Conservation (phyloP, 2,329 filamentous ascomycete species). For the Aspergillus sp. region DNA sequence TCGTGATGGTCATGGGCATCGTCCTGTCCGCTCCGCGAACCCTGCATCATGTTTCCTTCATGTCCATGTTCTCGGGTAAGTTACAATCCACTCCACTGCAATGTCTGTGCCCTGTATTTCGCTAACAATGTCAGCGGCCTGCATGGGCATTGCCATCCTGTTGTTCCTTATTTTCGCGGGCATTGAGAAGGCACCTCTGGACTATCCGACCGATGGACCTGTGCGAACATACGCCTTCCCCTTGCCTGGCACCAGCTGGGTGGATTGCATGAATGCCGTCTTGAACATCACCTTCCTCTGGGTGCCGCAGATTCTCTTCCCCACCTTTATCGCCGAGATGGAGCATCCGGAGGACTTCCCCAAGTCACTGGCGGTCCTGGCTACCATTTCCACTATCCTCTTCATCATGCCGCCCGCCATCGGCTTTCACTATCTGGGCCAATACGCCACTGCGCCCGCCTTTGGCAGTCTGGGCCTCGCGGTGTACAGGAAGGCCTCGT, state of each 20-base stretch:
- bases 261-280: slow-evolving; percentile 53
- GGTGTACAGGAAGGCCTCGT: slow-evolving; percentile 52
- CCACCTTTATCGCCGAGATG: slow-evolving; percentile 56
- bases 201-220: slow-evolving; percentile 46
- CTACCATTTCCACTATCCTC: slow-evolving; percentile 48
- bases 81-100: neutral
- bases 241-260: slow-evolving; percentile 48
- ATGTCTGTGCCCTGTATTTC: no score
- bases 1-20: slow-evolving; percentile 50
- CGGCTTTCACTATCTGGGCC: slow-evolving; percentile 52
- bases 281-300: slow-evolving; percentile 54
- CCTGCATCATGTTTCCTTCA: slow-evolving; percentile 52
- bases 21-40: slow-evolving; percentile 50
- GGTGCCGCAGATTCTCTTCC: slow-evolving; percentile 56
- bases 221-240: slow-evolving; percentile 54
- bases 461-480: slow-evolving; percentile 50
- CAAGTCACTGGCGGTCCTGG: slow-evolving; percentile 51
- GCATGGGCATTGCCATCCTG: slow-evolving; percentile 52
- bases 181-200: slow-evolving; percentile 46
- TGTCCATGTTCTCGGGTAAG: slow-evolving; percentile 51
- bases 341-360: slow-evolving; percentile 54
- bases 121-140: slow-evolving; percentile 34
- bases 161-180: slow-evolving; percentile 54
- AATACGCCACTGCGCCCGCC: slow-evolving; percentile 53
- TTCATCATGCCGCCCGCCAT: slow-evolving; percentile 54